Percentiles rank a stretch among this genome's conserved stretches.
Conservation (phyloP, 2,329 filamentous ascomycete species). For the Bipolaris zeicola region DNA sequence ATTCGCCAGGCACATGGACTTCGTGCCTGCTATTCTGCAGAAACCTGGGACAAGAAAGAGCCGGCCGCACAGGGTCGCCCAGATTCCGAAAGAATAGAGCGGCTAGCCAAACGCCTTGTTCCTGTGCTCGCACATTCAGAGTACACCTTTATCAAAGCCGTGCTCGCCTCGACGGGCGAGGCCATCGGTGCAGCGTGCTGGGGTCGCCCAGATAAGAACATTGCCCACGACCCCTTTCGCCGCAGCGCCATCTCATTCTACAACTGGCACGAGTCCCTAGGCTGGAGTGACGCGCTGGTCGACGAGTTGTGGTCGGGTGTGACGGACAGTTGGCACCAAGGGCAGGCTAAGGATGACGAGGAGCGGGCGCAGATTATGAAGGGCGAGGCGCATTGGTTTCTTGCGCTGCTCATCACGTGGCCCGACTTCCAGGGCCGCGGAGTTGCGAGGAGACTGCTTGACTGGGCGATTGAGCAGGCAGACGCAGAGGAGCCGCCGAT, state of each 20-base stretch:
- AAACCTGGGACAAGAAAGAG: slow-evolving; percentile 32
- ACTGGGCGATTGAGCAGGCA: slow-evolving; percentile 41
- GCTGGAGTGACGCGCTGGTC: slow-evolving; percentile 32
- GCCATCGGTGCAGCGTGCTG: slow-evolving; percentile 40
- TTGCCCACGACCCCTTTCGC: slow-evolving; percentile 27
- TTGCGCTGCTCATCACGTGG: slow-evolving; percentile 36
- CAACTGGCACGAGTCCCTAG: slow-evolving; percentile 26
- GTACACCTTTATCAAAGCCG: slow-evolving; percentile 38
- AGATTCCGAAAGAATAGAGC: slow-evolving; percentile 14
- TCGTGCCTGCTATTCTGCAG: slow-evolving; percentile 31
- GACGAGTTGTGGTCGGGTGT: slow-evolving; percentile 34
- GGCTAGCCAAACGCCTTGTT: slow-evolving; percentile 28
- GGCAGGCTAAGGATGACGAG: slow-evolving; percentile 25
- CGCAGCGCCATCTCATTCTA: slow-evolving; percentile 27
- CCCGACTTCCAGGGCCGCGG: slow-evolving; percentile 40
- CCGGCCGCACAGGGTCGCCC: slow-evolving; percentile 24
- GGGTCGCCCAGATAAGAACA: slow-evolving; percentile 23
- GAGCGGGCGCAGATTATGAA: slow-evolving; percentile 21
- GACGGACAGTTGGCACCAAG: slow-evolving; percentile 27
- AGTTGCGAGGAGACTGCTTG: slow-evolving; percentile 33
- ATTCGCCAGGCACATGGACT: slow-evolving; percentile 33
- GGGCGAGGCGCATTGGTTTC: slow-evolving; percentile 40
- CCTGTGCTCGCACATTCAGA: slow-evolving; percentile 23
- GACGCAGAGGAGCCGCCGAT: slow-evolving; percentile 31
- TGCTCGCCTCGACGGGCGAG: slow-evolving; percentile 21